Evolutionary conservation across 768 basidiomycete genomes (phyloP), one percentile per base, ranked within the genome.

Genomic region (Auriscalpium vulgare): DNA sequence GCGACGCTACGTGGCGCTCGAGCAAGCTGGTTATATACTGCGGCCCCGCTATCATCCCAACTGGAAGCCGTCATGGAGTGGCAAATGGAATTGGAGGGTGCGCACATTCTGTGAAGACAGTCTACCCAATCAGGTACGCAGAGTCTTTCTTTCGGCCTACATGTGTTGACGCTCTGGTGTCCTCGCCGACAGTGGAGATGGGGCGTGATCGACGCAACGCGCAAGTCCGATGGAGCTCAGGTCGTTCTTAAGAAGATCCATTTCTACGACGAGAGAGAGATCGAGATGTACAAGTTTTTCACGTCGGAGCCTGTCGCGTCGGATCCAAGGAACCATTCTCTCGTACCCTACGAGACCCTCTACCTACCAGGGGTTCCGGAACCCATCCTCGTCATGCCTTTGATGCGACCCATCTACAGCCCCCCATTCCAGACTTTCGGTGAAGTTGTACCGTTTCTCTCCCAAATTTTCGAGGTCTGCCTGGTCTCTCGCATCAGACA

Each of bases 401-500:
- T 60, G 17, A 55, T 67, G 3, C 51, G 63, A 0, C 38, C 45
- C 1, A 58, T 56, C 51, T 46, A 66, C 23, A 51, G 58, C 21
- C 66, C 68, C n/a, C 57, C 23, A 9, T 69, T 67, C 46, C 54
- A 60, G 23, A 65, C 65, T 4, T 54, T 61, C 11, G 68, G 60
- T 8, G 68, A 69, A 44, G 59, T 60, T 8, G 50, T 69, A 3
- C 62, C 61, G 9, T 69, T 62, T 47, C 53, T 67, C 7, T 34
- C 56, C 3, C 66, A 68, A 43, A 37, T 64, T 1, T 51, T 68
- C 29, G 61, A 69, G 56, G 67, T 63, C 48, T 1, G 57, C 17
- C 29, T 29, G 29, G 4, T 29, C 4, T 29, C 29, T 3, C 29
- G 29, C 29, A 29, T 63, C 47, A 2, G 57, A 43, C 44, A 8